These are phyloP conservation scores for Candida gigantensis DNA, from an alignment of 1,139 yeast species.

Conservation along the genomic window DNA sequence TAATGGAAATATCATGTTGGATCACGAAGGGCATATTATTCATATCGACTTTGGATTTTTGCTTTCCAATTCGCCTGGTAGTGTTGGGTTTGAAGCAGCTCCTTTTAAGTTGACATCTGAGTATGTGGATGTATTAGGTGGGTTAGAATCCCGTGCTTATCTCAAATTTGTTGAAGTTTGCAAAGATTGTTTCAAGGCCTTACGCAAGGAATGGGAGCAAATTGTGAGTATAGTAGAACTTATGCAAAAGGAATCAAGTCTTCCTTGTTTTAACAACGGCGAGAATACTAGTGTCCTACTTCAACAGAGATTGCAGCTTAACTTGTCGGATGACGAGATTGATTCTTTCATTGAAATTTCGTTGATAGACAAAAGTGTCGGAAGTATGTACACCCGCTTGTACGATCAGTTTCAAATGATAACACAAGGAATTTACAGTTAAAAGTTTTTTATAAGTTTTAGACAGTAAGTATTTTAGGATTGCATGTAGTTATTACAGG, in stretches of 20 bases:
- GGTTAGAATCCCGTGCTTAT: slow-evolving; percentile 61
- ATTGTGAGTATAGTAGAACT: slow-evolving; percentile 80
- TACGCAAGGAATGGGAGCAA: slow-evolving; percentile 72
- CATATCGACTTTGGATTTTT: slow-evolving; percentile 96
- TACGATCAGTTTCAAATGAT: slow-evolving; percentile 93
- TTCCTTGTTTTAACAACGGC: slow-evolving; percentile 92
- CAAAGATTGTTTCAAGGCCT: slow-evolving; percentile 69
- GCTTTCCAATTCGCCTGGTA: slow-evolving; percentile 91
- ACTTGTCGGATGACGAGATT: slow-evolving; percentile 69
- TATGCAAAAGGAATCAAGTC: slow-evolving; percentile 86
- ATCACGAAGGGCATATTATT: slow-evolving; percentile 89
- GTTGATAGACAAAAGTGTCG: slow-evolving; percentile 76
- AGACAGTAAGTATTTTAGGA: not conserved
- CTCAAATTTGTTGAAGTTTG: slow-evolving; percentile 59
- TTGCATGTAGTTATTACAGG: not conserved
- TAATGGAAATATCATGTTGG: slow-evolving; percentile 93
- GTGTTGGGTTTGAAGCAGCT: slow-evolving; percentile 95
- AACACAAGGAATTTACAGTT: slow-evolving; percentile 91
- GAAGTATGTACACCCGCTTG: slow-evolving; percentile 86
- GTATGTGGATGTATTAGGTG: slow-evolving; percentile 85
- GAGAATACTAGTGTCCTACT: slow-evolving; percentile 76
- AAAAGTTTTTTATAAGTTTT: not conserved
- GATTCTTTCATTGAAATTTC: slow-evolving; percentile 74
- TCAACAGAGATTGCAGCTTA: slow-evolving; percentile 77
- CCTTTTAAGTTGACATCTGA: slow-evolving; percentile 91